Conservation (phyloP, 2,329 filamentous ascomycete genomes). For the Cadophora sp. region DNA sequence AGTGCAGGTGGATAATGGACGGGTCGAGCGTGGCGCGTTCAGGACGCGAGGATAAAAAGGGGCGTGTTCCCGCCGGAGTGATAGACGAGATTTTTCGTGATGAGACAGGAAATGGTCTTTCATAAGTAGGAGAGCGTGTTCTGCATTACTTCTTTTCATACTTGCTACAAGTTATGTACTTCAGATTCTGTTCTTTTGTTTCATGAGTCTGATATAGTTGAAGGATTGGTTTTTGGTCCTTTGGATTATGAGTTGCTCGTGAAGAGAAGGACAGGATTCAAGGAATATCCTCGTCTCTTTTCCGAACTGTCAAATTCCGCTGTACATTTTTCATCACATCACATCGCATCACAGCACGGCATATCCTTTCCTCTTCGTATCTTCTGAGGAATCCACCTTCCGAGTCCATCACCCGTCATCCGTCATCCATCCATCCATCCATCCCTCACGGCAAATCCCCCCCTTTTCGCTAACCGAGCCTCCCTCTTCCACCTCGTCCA, state of each 20-base stretch:
- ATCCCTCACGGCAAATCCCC: neutral
- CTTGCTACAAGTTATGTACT: neutral
- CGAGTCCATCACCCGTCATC: neutral
- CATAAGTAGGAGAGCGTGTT: conserved; percentile 13
- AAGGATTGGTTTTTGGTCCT: too few species aligned
- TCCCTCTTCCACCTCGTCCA: neutral
- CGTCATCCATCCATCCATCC: conserved; percentile 1
- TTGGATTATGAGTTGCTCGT: neutral
- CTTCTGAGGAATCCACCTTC: too few species aligned
- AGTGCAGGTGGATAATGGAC: too few species aligned
- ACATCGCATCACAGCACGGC: neutral
- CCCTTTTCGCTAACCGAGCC: conserved; percentile 1
- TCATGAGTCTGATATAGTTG: neutral
- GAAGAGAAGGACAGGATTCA: neutral
- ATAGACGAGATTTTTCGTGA: conserved; percentile 2
- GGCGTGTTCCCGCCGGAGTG: neutral
- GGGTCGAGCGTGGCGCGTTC: conserved; percentile 7
- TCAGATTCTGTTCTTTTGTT: neutral
- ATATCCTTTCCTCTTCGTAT: conserved; percentile 6
- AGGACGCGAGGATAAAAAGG: conserved; percentile 15
- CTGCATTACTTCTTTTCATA: conserved; percentile 2
- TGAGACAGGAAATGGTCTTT: neutral
- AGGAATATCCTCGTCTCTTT: neutral
- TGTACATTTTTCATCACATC: too few species aligned
- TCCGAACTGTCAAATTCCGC: conserved; percentile 9